Percentiles rank a stretch among this genome's conserved stretches.
Conservation (phyloP, 1,284 basidiomycete genomes). For the Mycosarcoma mackinlayi region DNA sequence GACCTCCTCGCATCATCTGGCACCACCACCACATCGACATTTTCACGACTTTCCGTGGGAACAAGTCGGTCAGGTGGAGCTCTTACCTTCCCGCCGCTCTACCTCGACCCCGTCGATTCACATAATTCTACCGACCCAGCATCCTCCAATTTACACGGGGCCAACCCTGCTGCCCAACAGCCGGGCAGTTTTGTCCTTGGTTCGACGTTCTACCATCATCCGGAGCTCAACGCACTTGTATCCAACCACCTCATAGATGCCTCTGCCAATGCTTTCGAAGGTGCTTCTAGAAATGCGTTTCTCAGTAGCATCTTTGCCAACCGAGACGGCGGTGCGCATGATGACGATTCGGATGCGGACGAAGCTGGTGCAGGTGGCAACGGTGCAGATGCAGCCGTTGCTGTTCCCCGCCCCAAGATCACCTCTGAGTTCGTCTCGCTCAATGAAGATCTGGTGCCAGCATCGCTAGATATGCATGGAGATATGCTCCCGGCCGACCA, state of each 20-base stretch:
- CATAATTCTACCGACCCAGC: conserved; percentile 14
- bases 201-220: conserved; percentile 52
- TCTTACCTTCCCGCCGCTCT: conserved; percentile 51
- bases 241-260: conserved; percentile 41
- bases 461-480: conserved; percentile 51
- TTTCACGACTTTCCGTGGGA: conserved; percentile 15
- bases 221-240: conserved; percentile 40
- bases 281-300: conserved; percentile 24
- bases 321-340: conserved; percentile 27
- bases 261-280: conserved; percentile 25
- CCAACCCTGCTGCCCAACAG: conserved; percentile 17
- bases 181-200: conserved; percentile 38
- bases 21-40: background rate
- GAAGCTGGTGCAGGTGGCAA: conserved; percentile 4
- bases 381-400: conserved; percentile 10
- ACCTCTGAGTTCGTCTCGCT: conserved; percentile 41
- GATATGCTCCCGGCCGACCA: conserved; percentile 61
- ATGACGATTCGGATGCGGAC: conserved; percentile 29
- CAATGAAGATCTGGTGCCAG: conserved; percentile 57
- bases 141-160: conserved; percentile 6
- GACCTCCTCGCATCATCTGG: conserved; percentile 6
- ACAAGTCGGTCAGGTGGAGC: conserved; percentile 30
- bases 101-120: conserved; percentile 41
- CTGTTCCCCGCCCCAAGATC: conserved; percentile 40
- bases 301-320: conserved; percentile 34